phyloP scores from a whole-genome alignment of 1,284 basidiomycete species.

The Puccinia polysora region DNA sequence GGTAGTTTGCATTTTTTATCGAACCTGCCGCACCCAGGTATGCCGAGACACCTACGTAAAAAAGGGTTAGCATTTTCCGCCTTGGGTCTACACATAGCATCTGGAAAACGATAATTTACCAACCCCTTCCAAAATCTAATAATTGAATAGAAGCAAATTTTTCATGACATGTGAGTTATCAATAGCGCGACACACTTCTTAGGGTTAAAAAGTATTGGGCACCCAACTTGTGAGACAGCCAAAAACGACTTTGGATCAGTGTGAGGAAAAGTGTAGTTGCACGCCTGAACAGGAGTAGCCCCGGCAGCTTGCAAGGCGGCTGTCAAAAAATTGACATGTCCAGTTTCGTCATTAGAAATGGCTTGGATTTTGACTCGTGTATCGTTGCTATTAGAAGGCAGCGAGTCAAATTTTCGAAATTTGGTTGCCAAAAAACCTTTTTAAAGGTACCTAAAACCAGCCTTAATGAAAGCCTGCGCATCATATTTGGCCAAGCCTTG shows the following conservation, averaged over 20 bases:
- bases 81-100: conserved; percentile 45
- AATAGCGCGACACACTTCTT: conserved; percentile 60
- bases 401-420: background rate
- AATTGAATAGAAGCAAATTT: no score
- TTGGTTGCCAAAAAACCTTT: background rate
- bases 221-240: conserved; percentile 59
- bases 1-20: conserved; percentile 39
- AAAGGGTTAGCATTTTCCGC: background rate
- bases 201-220: no score
- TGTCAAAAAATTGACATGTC: conserved; percentile 58
- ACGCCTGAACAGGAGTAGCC: conserved; percentile 58
- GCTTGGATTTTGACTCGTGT: conserved; percentile 50
- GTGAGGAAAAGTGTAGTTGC: conserved; percentile 58
- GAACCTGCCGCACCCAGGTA: conserved; percentile 50
- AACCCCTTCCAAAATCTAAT: conserved; percentile 47
- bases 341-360: conserved; percentile 62
- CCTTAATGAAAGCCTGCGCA: conserved; percentile 58
- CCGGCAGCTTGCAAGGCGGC: conserved; percentile 57
- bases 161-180: no score
- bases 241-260: conserved; percentile 60
- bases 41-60: conserved; percentile 45
- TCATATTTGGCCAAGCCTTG: conserved; percentile 45
- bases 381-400: conserved; percentile 4
- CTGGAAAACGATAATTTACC: conserved; percentile 45
- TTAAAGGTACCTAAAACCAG: conserved; percentile 56